Conservation (phyloP, 225 moss, liverwort and hornwort species). For the Climacium dendroides region DNA sequence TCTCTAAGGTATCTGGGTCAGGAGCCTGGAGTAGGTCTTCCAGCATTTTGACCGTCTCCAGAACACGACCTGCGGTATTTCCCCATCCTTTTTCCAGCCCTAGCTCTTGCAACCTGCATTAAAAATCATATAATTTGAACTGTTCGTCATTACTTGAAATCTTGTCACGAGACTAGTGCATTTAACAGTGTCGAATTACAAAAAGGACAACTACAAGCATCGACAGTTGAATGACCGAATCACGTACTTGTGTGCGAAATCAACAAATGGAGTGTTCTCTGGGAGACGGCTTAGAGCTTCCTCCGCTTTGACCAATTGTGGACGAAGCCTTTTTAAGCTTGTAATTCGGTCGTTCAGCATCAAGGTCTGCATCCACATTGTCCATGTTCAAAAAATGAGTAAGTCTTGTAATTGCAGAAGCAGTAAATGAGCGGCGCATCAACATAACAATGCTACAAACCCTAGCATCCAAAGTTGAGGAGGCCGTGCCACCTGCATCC, state of each 20-base stretch:
- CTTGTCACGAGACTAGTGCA: background rate
- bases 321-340: conserved; percentile 42
- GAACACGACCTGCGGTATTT: conserved; percentile 63
- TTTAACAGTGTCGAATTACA: background rate
- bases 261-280: conserved; percentile 34
- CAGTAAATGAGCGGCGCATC: background rate
- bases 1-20: conserved; percentile 66
- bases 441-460: background rate
- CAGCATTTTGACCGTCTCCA: conserved; percentile 59
- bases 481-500: background rate
- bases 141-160: background rate
- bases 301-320: conserved; percentile 63
- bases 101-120: conserved; percentile 61
- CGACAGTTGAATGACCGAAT: background rate
- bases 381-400: background rate
- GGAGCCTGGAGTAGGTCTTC: conserved; percentile 84
- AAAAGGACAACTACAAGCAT: background rate
- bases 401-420: background rate
- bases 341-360: conserved; percentile 79
- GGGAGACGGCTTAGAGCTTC: conserved; percentile 38
- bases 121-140: background rate
- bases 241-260: conserved; percentile 51
- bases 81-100: conserved; percentile 97
- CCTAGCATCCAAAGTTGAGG: background rate
- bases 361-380: conserved; percentile 33